Evolutionary conservation across 148 eudicot species (phyloP).

Genomic region (Rhododendron ferrugineum): DNA sequence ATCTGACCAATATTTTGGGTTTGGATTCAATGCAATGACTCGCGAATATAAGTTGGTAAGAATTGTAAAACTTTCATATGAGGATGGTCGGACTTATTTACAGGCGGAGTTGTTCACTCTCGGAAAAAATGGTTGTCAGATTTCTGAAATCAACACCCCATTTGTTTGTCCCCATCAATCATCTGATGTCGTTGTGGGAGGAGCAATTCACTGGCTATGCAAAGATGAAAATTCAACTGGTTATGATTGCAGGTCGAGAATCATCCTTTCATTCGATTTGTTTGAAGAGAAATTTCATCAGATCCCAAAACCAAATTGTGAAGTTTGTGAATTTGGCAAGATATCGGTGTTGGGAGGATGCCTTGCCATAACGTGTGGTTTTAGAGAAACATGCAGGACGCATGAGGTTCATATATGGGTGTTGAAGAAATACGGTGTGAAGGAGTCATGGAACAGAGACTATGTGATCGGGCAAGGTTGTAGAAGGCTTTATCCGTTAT

Average conservation of each 20-base stretch:
- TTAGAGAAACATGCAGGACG: neutral
- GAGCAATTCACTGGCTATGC: neutral
- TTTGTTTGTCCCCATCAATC: neutral
- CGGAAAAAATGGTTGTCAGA: neutral
- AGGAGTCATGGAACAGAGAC: neutral
- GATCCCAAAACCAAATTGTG: neutral
- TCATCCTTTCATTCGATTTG: neutral
- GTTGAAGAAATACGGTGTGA: neutral
- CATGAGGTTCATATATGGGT: neutral
- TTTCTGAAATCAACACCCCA: neutral
- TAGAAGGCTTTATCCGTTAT: neutral
- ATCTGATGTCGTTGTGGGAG: neutral
- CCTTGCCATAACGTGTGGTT: neutral
- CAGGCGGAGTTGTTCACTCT: neutral
- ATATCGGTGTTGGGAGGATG: neutral
- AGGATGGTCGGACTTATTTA: neutral
- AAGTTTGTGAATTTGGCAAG: neutral
- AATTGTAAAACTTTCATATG: too few species aligned
- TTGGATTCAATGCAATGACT: neutral
- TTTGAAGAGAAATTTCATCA: neutral
- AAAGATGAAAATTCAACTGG: neutral
- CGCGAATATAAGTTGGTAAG: neutral
- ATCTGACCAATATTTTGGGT: neutral
- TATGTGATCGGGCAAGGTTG: neutral
- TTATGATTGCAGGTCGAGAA: neutral